These are phyloP conservation scores for Dryadomyces quercus-mongolicae DNA, from an alignment of 2,329 filamentous ascomycete genomes.

Conservation along the genomic window DNA sequence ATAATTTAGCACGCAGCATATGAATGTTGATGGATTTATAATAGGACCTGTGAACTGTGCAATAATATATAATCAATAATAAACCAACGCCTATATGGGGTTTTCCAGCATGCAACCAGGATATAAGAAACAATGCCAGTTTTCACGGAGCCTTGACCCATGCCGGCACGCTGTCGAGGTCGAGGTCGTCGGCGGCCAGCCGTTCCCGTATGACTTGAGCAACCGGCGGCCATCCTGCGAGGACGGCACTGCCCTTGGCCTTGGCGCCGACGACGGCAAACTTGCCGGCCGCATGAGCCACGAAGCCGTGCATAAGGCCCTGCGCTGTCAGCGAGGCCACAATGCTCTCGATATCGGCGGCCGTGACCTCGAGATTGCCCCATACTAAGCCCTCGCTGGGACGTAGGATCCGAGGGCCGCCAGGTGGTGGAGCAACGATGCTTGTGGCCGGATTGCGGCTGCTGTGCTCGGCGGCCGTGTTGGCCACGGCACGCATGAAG, in stretches of 20 bases:
- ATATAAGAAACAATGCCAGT: neutral
- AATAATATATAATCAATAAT: neutral
- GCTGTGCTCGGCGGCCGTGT: slow-evolving; percentile 24
- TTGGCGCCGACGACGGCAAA: slow-evolving; percentile 76
- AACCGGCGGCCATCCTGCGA: slow-evolving; percentile 64
- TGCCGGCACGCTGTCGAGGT: slow-evolving; percentile 25
- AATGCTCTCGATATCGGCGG: slow-evolving; percentile 62
- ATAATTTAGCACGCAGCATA: neutral
- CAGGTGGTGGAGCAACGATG: slow-evolving; percentile 34
- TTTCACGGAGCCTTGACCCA: slow-evolving; percentile 17
- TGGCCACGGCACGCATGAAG: slow-evolving; percentile 38
- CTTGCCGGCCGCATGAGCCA: slow-evolving; percentile 62
- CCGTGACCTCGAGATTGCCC: slow-evolving; percentile 47
- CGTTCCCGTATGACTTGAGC: slow-evolving; percentile 56
- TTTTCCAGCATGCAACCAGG: too few relatives aligned
- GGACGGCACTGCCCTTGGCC: slow-evolving; percentile 48
- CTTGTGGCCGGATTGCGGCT: neutral
- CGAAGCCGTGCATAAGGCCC: slow-evolving; percentile 70
- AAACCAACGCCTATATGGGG: neutral
- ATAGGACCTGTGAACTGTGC: neutral
- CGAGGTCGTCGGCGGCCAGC: slow-evolving; percentile 46
- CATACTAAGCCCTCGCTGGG: slow-evolving; percentile 50
- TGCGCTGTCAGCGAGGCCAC: slow-evolving; percentile 68
- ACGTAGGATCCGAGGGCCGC: slow-evolving; percentile 33
- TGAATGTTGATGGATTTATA: neutral